These are phyloP conservation scores for Cryptococcus sp. DNA, from an alignment of 1,284 basidiomycete species.

Conservation along the genomic window DNA sequence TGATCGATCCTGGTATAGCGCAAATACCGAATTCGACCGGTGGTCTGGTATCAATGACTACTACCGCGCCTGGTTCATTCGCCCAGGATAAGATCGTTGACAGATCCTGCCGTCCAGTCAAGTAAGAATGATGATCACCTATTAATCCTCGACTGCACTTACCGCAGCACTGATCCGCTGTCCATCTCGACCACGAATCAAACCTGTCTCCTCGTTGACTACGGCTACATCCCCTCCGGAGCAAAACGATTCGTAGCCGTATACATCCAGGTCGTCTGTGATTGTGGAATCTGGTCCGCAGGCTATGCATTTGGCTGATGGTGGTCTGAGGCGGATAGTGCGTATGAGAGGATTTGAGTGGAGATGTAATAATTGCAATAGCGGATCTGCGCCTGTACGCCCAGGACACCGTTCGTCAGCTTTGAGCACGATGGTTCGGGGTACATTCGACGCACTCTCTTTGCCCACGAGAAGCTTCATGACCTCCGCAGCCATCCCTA, in stretches of 20 bases:
- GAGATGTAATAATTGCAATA: slow-evolving; percentile 36
- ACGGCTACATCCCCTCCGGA: slow-evolving; percentile 54
- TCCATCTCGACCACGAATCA: slow-evolving; percentile 42
- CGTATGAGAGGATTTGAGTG: slow-evolving; percentile 66
- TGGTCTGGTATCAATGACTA: slow-evolving; percentile 80
- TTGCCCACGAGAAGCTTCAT: slow-evolving; percentile 77
- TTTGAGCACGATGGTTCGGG: background rate
- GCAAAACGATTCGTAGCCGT: slow-evolving; percentile 77
- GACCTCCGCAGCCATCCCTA: slow-evolving; percentile 85
- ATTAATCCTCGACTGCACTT: slow-evolving; percentile 7
- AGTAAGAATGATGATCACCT: background rate
- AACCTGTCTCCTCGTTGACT: slow-evolving; percentile 23
- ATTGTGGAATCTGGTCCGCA: slow-evolving; percentile 39
- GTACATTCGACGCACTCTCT: slow-evolving; percentile 60
- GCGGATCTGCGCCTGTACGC: slow-evolving; percentile 22
- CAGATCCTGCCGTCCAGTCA: slow-evolving; percentile 26
- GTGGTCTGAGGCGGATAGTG: slow-evolving; percentile 72
- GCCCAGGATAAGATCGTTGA: background rate
- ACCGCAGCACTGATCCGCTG: slow-evolving; percentile 34
- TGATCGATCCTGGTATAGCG: slow-evolving; percentile 69
- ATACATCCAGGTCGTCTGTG: slow-evolving; percentile 31
- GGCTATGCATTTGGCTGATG: slow-evolving; percentile 46
- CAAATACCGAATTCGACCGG: slow-evolving; percentile 84
- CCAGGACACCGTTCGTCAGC: background rate
- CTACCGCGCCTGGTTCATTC: background rate